phyloP scores from a whole-genome alignment of 2,329 filamentous ascomycete species.

The Stemphylium beticola region DNA sequence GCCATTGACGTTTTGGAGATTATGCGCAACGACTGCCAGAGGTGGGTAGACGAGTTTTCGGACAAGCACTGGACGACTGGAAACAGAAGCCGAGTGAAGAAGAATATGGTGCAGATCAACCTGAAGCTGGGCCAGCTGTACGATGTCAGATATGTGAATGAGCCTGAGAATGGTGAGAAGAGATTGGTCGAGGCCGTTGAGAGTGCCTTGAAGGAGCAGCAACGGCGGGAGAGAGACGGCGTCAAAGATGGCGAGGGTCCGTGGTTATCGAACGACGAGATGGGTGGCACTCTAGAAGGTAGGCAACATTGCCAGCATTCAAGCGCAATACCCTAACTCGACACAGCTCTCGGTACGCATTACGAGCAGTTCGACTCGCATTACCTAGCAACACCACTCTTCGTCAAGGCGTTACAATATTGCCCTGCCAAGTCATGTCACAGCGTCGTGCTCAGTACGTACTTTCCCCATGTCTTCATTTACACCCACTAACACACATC shows the following conservation, averaged over 20 bases:
- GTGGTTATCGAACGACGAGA: constrained; percentile 74
- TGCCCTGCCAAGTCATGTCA: constrained; percentile 72
- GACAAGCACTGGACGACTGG: constrained; percentile 49
- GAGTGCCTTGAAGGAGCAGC: constrained; percentile 75
- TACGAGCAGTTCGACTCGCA: constrained; percentile 78
- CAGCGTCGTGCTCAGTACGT: constrained; percentile 75
- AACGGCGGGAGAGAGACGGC: constrained; percentile 69
- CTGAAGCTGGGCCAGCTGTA: constrained; percentile 89
- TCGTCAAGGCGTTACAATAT: constrained; percentile 80
- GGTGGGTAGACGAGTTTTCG: constrained; percentile 55
- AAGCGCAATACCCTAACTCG: constrained; percentile 27
- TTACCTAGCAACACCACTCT: constrained; percentile 83
- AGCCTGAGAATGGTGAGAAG: constrained; percentile 76
- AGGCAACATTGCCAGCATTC: constrained; percentile 19
- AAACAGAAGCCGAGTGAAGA: constrained; percentile 70
- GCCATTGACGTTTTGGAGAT: constrained; percentile 80
- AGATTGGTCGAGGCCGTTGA: constrained; percentile 82
- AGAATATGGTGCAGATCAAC: constrained; percentile 75
- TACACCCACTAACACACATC: constrained; percentile 10
- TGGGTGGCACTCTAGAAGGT: constrained; percentile 77
- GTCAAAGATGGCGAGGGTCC: constrained; percentile 72
- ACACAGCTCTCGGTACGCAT: constrained; percentile 71
- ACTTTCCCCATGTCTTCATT: not conserved
- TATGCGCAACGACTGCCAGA: constrained; percentile 71
- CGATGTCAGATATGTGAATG: constrained; percentile 74